Evolutionary conservation across 768 basidiomycete species (phyloP).

Genomic region (Sarcomyxa edulis): DNA sequence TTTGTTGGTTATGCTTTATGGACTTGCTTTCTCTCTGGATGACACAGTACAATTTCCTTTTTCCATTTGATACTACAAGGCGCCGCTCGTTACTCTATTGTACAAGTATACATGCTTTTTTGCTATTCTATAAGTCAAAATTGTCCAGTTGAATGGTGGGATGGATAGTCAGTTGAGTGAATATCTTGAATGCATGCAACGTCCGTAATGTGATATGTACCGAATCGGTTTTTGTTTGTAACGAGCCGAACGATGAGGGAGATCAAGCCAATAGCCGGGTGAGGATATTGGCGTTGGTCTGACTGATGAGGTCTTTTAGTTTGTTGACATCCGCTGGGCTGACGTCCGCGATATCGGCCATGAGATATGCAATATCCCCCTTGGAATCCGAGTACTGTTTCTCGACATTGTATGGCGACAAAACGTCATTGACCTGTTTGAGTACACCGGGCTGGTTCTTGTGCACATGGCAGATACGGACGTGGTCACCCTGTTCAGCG

Average conservation of each 20-base stretch:
- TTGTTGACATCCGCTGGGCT: conserved; percentile 73
- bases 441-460: conserved; percentile 94
- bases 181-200: conserved; percentile 17
- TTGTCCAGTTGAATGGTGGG: conserved; percentile 48
- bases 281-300: conserved; percentile 82
- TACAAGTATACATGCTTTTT: conserved; percentile 12
- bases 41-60: too few relatives aligned
- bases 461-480: conserved; percentile 95
- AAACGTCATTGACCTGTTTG: conserved; percentile 87
- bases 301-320: conserved; percentile 72
- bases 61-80: too few relatives aligned
- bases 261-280: conserved; percentile 74
- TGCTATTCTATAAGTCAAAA: conserved; percentile 16
- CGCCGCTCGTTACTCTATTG: too few relatives aligned
- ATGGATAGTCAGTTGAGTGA: conserved; percentile 30
- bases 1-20: conserved; percentile 7
- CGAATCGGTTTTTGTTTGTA: conserved; percentile 30
- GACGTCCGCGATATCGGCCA: conserved; percentile 95
- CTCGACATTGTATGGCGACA: conserved; percentile 96
- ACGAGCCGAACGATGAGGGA: conserved; percentile 1
- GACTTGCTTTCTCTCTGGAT: too few relatives aligned
- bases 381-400: conserved; percentile 99
- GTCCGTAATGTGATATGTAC: conserved; percentile 18
- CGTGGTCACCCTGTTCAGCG: conserved; percentile 70
- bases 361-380: conserved; percentile 88